phyloP scores from a whole-genome alignment of 306 rosid genomes.

The Hylodesmum podocarpum region DNA sequence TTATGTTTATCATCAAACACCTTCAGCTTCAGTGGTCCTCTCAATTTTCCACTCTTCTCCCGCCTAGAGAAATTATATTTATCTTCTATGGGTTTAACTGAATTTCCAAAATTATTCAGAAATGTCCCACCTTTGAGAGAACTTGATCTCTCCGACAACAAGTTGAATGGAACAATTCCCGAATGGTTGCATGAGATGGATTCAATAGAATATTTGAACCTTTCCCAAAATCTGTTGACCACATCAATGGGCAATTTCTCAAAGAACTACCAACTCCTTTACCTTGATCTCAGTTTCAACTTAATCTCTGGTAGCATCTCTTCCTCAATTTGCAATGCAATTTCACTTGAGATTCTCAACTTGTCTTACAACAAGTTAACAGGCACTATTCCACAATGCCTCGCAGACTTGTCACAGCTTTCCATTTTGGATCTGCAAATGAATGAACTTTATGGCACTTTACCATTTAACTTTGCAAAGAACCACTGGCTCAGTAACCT shows the following conservation, averaged over 20 bases:
- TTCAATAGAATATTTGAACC: neutral
- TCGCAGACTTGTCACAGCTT: neutral
- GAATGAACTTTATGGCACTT: constrained; percentile 30
- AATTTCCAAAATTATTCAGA: neutral
- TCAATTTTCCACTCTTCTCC: neutral
- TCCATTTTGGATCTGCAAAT: constrained; percentile 18
- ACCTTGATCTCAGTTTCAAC: constrained; percentile 21
- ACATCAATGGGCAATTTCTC: neutral
- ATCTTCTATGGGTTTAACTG: neutral
- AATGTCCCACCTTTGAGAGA: neutral
- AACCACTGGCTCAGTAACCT: fast-evolving
- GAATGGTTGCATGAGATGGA: constrained; percentile 10
- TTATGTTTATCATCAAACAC: neutral
- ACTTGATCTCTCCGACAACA: constrained; percentile 23
- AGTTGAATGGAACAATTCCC: neutral
- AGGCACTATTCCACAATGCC: constrained; percentile 32
- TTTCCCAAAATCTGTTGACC: constrained; percentile 26
- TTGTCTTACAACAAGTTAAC: constrained; percentile 18
- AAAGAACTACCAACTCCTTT: neutral
- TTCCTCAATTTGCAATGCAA: neutral
- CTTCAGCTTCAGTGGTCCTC: neutral
- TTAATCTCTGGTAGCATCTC: too few species aligned
- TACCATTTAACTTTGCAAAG: constrained; percentile 3
- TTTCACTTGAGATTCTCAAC: neutral
- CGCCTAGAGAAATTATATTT: neutral